Conservation (phyloP, 805 yeast genomes). For the Sugiyamaella floridensis region DNA sequence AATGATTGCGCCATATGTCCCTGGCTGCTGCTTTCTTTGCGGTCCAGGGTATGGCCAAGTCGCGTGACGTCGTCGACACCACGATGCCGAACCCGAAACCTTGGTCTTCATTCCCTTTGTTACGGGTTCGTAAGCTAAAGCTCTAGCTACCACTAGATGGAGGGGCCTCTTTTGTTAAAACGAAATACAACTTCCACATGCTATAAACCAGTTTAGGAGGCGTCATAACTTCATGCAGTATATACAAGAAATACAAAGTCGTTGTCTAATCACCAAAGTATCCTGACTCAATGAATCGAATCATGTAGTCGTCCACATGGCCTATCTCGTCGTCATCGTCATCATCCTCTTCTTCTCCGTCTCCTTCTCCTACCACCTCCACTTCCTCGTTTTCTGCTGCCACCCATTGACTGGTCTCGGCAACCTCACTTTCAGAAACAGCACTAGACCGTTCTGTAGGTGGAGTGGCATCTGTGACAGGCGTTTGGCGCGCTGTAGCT, state of each 20-base stretch:
- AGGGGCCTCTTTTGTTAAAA: too few species aligned
- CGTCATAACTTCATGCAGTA: not conserved
- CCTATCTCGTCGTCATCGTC: slow-evolving; percentile 52
- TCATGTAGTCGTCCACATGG: slow-evolving; percentile 95
- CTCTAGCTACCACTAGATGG: not conserved
- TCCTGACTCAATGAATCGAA: slow-evolving; percentile 81
- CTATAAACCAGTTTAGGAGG: not conserved
- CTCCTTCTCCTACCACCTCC: slow-evolving; percentile 5
- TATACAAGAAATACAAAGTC: slow-evolving; percentile 3
- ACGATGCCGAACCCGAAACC: too few species aligned
- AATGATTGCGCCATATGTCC: not conserved
- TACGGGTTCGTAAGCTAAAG: too few species aligned
- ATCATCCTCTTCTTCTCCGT: slow-evolving; percentile 28
- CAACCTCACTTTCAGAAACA: slow-evolving; percentile 14
- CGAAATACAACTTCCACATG: not conserved
- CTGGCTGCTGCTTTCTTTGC: not conserved
- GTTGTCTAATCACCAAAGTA: slow-evolving; percentile 41
- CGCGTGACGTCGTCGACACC: not conserved
- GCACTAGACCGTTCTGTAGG: slow-evolving; percentile 1
- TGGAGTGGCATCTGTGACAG: not conserved
- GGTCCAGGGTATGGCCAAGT: not conserved
- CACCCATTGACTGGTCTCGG: slow-evolving; percentile 22
- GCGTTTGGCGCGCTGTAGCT: not conserved
- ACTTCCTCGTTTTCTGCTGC: slow-evolving; percentile 6
- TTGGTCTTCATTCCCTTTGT: too few species aligned